These are phyloP conservation scores for Nematodospora valgi DNA, from an alignment of 805 yeast genomes.

Conservation along the genomic window DNA sequence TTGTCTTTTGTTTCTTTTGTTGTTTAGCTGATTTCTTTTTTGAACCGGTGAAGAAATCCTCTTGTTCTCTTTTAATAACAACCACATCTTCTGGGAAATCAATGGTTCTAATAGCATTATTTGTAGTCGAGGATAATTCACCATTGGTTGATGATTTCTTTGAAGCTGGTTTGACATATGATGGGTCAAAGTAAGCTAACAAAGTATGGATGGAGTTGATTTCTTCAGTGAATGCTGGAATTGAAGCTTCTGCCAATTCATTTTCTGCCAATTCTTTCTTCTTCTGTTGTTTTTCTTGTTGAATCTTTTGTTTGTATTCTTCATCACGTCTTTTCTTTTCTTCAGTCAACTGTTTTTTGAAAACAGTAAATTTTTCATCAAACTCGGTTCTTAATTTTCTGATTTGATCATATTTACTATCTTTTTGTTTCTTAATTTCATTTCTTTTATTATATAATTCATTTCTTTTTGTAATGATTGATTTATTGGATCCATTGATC, in stretches of 20 bases:
- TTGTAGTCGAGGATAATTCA: slow-evolving; percentile 15
- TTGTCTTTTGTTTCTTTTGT: slow-evolving; percentile 52
- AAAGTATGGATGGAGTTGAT: slow-evolving; percentile 72
- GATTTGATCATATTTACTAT: slow-evolving; percentile 63
- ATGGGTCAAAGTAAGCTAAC: slow-evolving; percentile 73
- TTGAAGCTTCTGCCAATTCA: slow-evolving; percentile 67
- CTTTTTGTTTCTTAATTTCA: slow-evolving; percentile 63
- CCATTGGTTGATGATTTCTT: slow-evolving; percentile 21
- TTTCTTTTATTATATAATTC: slow-evolving; percentile 62
- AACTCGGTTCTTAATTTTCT: slow-evolving; percentile 69
- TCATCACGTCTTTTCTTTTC: slow-evolving; percentile 67
- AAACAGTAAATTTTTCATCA: slow-evolving; percentile 70
- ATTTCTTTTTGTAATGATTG: slow-evolving; percentile 64
- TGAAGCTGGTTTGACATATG: slow-evolving; percentile 51
- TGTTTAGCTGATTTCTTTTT: slow-evolving; percentile 36
- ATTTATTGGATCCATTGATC: slow-evolving; percentile 56
- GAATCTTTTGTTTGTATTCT: slow-evolving; percentile 57
- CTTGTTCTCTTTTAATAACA: slow-evolving; percentile 61
- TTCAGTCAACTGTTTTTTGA: slow-evolving; percentile 62
- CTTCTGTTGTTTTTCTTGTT: slow-evolving; percentile 49
- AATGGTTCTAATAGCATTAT: slow-evolving; percentile 42
- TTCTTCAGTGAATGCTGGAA: slow-evolving; percentile 83
- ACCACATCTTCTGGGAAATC: slow-evolving; percentile 64
- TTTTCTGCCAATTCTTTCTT: slow-evolving; percentile 59
- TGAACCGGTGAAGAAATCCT: slow-evolving; percentile 51